Percentiles rank a stretch among this genome's conserved stretches.
phyloP scores from a whole-genome alignment of 73 alveolate genomes.

The Paramecium tetraurelia region DNA sequence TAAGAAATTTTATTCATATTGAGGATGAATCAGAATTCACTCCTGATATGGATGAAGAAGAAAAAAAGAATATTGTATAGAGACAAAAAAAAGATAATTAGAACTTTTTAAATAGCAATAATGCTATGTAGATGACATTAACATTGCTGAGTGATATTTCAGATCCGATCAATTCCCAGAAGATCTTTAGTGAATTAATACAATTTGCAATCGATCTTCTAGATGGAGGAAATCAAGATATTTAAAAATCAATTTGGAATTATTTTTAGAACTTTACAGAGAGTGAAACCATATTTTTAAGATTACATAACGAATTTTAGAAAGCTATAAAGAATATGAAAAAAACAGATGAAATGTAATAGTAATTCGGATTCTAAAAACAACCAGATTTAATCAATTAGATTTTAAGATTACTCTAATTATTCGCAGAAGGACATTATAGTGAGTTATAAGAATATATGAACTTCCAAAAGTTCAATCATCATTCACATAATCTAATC shows the following conservation, averaged over 20 bases:
- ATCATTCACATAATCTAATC: constrained; percentile 53
- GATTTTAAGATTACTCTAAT: constrained; percentile 45
- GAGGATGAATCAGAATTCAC: background rate
- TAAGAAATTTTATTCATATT: constrained; percentile 9
- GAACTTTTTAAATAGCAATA: constrained; percentile 41
- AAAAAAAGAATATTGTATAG: background rate
- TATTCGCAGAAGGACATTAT: constrained; percentile 65
- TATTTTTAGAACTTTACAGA: constrained; percentile 53
- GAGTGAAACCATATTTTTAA: constrained; percentile 58
- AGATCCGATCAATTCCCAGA: constrained; percentile 56
- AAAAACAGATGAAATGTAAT: background rate
- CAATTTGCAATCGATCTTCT: constrained; percentile 60
- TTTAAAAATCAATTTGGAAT: constrained; percentile 50
- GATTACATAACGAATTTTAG: constrained; percentile 57
- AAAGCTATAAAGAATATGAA: background rate
- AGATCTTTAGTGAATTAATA: constrained; percentile 59
- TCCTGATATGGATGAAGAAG: background rate
- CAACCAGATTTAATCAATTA: constrained; percentile 34
- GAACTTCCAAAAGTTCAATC: constrained; percentile 35
- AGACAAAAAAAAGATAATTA: constrained; percentile 44
- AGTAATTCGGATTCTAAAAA: background rate
- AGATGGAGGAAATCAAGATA: constrained; percentile 69
- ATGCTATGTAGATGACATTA: constrained; percentile 57
- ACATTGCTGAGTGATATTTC: constrained; percentile 45
- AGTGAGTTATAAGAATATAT: constrained; percentile 48